A percentile compares a stretch with the other conserved stretches of the same genome.
phyloP scores from a whole-genome alignment of 305 asterid species.

The Fraxinus latifolia region DNA sequence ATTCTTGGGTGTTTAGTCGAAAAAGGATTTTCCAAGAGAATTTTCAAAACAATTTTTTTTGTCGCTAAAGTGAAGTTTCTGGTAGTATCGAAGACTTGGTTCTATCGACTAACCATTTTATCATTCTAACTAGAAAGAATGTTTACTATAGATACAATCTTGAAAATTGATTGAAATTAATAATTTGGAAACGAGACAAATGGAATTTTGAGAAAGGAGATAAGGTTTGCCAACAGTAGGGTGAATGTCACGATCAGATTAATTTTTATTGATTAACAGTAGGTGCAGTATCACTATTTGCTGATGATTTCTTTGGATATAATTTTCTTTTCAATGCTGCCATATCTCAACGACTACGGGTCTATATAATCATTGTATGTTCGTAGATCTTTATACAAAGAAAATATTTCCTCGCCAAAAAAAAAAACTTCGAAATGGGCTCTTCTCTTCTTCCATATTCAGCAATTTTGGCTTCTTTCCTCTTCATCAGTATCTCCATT shows the following conservation, averaged over 20 bases:
- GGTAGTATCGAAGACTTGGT: not conserved
- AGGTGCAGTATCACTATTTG: slow-evolving; percentile 24
- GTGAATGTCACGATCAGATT: slow-evolving; percentile 30
- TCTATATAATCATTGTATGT: not conserved
- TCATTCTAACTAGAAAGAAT: not conserved
- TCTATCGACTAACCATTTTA: not conserved
- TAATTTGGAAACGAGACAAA: not conserved
- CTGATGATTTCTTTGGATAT: slow-evolving; percentile 24
- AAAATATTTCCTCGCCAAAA: not conserved
- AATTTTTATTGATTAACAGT: slow-evolving; percentile 22
- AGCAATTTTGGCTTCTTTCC: not conserved
- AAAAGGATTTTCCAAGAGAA: not conserved
- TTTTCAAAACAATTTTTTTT: not conserved
- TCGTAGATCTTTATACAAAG: not conserved
- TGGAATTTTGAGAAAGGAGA: not conserved
- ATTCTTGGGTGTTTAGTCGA: not conserved
- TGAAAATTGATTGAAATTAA: not conserved
- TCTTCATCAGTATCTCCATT: slow-evolving; percentile 13
- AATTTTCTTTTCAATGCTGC: slow-evolving; percentile 14
- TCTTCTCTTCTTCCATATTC: slow-evolving; percentile 7
- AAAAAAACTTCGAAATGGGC: slow-evolving; percentile 7
- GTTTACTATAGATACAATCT: not conserved
- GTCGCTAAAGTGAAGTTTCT: not conserved
- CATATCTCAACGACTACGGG: not conserved
- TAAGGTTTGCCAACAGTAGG: not conserved